A percentile compares a stretch with the other conserved stretches of the same genome.
These are phyloP conservation scores for Pezizomycotina sp. DNA, from an alignment of 2,329 filamentous ascomycete species.

Conservation along the genomic window DNA sequence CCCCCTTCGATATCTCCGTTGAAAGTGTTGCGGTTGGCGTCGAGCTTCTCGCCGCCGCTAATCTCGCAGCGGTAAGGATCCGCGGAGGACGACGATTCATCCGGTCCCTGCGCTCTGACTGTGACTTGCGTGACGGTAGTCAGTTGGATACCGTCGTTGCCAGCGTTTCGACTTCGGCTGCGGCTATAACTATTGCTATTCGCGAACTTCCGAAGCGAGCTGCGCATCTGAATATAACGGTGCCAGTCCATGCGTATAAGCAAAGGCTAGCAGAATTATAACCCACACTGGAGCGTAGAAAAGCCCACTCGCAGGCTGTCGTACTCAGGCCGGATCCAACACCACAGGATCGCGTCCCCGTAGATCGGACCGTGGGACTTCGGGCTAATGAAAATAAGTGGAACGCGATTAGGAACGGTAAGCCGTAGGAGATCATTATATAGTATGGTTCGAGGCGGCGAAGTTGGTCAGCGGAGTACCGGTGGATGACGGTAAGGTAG, in stretches of 20 bases:
- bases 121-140: conserved; percentile 36
- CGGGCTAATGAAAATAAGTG: conserved; percentile 44
- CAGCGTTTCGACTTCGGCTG: conserved; percentile 30
- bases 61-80: too few relatives aligned
- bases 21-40: conserved; percentile 4
- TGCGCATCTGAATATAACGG: conserved; percentile 51
- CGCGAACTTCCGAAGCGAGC: conserved; percentile 40
- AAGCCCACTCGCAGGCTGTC: conserved; percentile 53
- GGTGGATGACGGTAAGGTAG: conserved; percentile 62
- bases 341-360: conserved; percentile 63
- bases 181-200: conserved; percentile 32
- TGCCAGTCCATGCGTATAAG: conserved; percentile 52
- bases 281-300: conserved; percentile 62
- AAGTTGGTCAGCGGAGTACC: conserved; percentile 48
- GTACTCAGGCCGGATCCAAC: conserved; percentile 56
- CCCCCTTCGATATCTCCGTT: conserved; percentile 6
- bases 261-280: conserved; percentile 43
- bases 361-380: conserved; percentile 44
- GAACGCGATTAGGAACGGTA: conserved; percentile 53
- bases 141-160: conserved; percentile 46
- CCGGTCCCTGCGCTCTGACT: too few relatives aligned
- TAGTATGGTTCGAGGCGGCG: conserved; percentile 56
- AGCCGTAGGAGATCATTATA: conserved; percentile 50
- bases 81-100: too few relatives aligned
- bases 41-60: conserved; percentile 9